These are phyloP conservation scores for Ammopiptanthus mongolicus DNA, from an alignment of 306 rosid genomes.

Conservation along the genomic window DNA sequence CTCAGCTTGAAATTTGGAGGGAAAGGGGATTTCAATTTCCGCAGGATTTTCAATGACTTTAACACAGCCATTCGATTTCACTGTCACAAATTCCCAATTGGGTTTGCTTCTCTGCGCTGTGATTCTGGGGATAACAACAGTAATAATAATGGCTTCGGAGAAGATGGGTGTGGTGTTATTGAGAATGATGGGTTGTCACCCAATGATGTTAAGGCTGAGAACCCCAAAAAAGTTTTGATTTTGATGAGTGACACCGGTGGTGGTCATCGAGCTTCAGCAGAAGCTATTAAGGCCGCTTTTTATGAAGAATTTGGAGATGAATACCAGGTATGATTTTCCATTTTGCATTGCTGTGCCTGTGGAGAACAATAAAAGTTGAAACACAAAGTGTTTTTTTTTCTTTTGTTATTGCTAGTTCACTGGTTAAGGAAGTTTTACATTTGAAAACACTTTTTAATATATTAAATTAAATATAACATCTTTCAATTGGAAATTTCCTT, in stretches of 20 bases:
- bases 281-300: conserved; percentile 87
- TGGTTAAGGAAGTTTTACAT: too few relatives aligned
- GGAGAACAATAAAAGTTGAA: not conserved
- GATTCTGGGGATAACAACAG: conserved; percentile 23
- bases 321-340: conserved; percentile 56
- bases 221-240: conserved; percentile 71
- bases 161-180: conserved; percentile 25
- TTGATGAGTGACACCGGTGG: conserved; percentile 99
- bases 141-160: conserved; percentile 10
- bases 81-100: conserved; percentile 54
- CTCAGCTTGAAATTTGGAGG: conserved; percentile 31
- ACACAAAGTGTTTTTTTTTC: not conserved
- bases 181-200: conserved; percentile 29
- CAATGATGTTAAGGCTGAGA: conserved; percentile 32
- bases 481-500: too few relatives aligned
- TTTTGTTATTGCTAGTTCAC: too few relatives aligned
- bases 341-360: not conserved
- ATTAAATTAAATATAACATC: too few relatives aligned
- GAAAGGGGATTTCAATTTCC: conserved; percentile 34
- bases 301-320: conserved; percentile 70
- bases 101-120: conserved; percentile 56
- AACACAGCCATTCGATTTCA: conserved; percentile 53
- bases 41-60: conserved; percentile 42
- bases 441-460: too few relatives aligned
- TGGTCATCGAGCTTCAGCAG: conserved; percentile 98